Base-by-base conservation (phyloP, 306 rosid genomes). In the Vigna nakashimae region DNA sequence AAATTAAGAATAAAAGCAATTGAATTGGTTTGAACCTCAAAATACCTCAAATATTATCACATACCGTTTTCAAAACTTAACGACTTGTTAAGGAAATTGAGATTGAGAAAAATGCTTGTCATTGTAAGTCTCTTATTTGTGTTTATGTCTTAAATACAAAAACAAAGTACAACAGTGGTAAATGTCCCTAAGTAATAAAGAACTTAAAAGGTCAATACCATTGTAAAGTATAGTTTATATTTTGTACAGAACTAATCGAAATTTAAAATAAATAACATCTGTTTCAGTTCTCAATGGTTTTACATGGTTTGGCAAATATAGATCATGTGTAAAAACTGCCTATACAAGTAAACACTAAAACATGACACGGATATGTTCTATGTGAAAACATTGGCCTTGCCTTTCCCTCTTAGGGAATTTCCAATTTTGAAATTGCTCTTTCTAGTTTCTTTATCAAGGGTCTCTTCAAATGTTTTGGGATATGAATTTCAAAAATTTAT, bases 311-410 rank as follows among this genome's bases (percentile, higher is more conserved):
- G 10, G 32, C 38, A 73, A 79, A 72, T 73, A n/a, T 42, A 15
- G 18, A 74, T 64, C 75, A 77, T 14, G 68, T 52, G 45, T 62
- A 81, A 28, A 30, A 69, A 74, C 14, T 74, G 42, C 64, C 82
- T 62, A 62, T 69, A 81, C 73, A 80, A 74, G 71, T 73, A 73
- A 73, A 59, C 71, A 58, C 71, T 78, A 52, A 65, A 50, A 69
- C 68, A 73, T 66, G 76, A 80, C 74, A 49, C 10, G 18, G 11
- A 60, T 12, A 78, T 49, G 56, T 67, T 81, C 76, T 13, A n/a
- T 48, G 63, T 26, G 36, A 32, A 49, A 85, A 64, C 64, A 64
- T 18, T 1, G 57, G 66, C 74, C 65, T 76, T 17, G 1, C 15
- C 49, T 43, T 43, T 43, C 46, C 67, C 22, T 16, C 43, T 32